These are phyloP conservation scores for Metarhizium brunneum DNA, from an alignment of 2,329 filamentous ascomycete genomes.

Conservation along the genomic window DNA sequence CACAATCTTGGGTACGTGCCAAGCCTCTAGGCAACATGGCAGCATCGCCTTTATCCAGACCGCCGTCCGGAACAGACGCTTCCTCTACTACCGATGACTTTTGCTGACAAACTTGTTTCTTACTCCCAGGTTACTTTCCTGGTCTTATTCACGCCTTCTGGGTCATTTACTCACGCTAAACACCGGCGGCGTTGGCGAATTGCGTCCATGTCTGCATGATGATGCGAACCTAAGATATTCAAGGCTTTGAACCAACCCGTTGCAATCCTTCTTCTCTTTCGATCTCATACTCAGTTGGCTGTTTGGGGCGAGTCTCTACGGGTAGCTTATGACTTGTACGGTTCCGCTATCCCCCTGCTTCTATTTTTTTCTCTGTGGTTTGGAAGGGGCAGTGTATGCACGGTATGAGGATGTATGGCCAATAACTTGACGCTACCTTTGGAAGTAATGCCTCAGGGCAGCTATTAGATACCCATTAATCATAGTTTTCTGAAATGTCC, in stretches of 20 bases:
- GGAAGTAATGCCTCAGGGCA: conserved; percentile 1
- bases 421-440: neutral
- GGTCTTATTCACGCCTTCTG: conserved; percentile 92
- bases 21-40: neutral
- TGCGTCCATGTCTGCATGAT: neutral
- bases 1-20: conserved; percentile 55
- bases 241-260: neutral
- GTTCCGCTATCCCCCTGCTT: neutral
- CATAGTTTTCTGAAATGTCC: neutral
- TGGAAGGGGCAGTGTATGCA: neutral
- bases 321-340: neutral
- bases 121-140: conserved; percentile 48
- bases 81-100: neutral
- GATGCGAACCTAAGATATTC: neutral
- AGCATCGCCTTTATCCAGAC: neutral
- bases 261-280: neutral
- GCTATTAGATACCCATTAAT: conserved; percentile 1
- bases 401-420: neutral
- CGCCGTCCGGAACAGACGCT: neutral
- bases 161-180: conserved; percentile 49
- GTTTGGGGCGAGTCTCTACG: neutral
- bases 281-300: neutral
- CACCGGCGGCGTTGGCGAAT: neutral
- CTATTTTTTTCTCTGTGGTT: neutral
- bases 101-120: neutral